phyloP scores from a whole-genome alignment of 2,329 filamentous ascomycete genomes.

The Cytospora piceae region DNA sequence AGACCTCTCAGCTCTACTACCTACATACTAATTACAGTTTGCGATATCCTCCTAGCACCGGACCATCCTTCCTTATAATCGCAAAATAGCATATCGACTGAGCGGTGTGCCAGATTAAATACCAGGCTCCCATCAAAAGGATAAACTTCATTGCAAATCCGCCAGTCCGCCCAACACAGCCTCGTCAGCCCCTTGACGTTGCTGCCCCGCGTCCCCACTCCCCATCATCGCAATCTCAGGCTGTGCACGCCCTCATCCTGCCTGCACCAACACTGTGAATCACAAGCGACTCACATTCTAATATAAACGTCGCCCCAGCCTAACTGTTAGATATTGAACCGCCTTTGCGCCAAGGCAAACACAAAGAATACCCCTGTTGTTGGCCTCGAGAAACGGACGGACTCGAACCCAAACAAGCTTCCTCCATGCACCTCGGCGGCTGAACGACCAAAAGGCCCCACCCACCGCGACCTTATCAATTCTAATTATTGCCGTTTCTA shows the following conservation, averaged over 20 bases:
- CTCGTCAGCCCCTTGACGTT: constrained; percentile 14
- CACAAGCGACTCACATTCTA: constrained; percentile 12
- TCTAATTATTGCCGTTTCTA: constrained; percentile 21
- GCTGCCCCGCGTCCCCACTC: constrained; percentile 19
- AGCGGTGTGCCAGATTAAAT: background rate
- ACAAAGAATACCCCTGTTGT: background rate
- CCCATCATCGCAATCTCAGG: constrained; percentile 21
- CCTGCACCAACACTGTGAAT: constrained; percentile 6
- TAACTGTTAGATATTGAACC: background rate
- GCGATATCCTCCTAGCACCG: background rate
- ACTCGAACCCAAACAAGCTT: constrained; percentile 7
- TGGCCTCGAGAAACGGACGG: constrained; percentile 9
- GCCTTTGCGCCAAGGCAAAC: background rate
- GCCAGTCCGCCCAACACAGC: constrained; percentile 26
- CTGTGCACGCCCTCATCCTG: constrained; percentile 6
- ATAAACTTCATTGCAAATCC: background rate
- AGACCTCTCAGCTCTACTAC: background rate
- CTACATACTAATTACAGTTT: background rate
- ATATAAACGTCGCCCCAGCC: background rate
- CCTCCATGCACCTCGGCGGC: constrained; percentile 19
- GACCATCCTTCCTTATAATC: background rate
- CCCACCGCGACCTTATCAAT: constrained; percentile 22
- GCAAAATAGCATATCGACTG: background rate
- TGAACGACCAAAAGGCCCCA: constrained; percentile 15
- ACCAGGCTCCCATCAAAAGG: background rate